phyloP scores from a whole-genome alignment of 352 stramenopile species.

The Halophytophthora polymorphica region DNA sequence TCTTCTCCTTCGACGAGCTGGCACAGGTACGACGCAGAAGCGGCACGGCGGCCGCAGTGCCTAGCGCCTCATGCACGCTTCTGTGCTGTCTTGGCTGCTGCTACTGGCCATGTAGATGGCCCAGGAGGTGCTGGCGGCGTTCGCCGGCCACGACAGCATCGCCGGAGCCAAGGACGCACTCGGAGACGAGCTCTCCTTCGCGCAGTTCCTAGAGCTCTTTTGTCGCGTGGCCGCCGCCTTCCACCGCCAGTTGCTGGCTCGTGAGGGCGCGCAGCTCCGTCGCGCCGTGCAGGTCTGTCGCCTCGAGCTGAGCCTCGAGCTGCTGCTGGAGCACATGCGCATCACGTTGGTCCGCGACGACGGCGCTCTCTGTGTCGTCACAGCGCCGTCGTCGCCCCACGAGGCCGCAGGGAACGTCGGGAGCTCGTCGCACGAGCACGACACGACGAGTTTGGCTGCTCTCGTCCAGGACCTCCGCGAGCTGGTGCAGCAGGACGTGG shows the following conservation, averaged over 20 bases:
- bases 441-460: constrained; percentile 13
- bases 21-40: constrained; percentile 30
- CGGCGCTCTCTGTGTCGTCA: neutral
- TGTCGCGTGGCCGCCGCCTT: constrained; percentile 52
- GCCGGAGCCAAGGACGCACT: constrained; percentile 5
- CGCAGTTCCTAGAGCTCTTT: constrained; percentile 66
- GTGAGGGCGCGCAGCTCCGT: constrained; percentile 50
- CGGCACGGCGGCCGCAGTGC: too few relatives aligned
- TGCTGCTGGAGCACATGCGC: constrained; percentile 54
- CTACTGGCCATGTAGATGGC: constrained; percentile 9
- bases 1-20: constrained; percentile 49
- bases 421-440: constrained; percentile 15
- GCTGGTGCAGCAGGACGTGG: constrained; percentile 20
- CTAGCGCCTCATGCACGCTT: too few relatives aligned
- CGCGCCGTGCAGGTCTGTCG: constrained; percentile 52
- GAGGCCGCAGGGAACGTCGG: neutral
- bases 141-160: constrained; percentile 1
- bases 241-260: constrained; percentile 40
- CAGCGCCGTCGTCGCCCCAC: neutral
- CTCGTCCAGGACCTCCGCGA: constrained; percentile 29
- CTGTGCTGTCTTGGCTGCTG: too few relatives aligned
- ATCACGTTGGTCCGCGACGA: constrained; percentile 33
- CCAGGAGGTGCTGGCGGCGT: constrained; percentile 6
- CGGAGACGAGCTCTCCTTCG: constrained; percentile 35
- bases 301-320: constrained; percentile 60